Conservation (phyloP, 257 asterid species). For the Capsicum baccatum region DNA sequence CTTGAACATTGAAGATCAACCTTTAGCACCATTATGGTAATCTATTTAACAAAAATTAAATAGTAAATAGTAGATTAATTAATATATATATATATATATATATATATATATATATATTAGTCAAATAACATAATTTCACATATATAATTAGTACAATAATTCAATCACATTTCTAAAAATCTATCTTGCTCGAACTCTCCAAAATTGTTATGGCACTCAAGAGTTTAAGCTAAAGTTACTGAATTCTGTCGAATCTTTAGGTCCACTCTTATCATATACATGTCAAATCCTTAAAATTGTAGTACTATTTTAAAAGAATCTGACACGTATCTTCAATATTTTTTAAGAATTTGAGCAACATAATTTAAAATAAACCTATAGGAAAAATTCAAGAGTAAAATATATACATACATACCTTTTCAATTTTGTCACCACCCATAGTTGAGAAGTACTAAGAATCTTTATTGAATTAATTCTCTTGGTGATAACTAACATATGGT, state of each 20-base stretch:
- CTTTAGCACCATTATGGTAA: slow-evolving; percentile 64
- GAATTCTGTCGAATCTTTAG: not conserved
- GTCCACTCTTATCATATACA: too few relatives aligned
- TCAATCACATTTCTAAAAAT: not conserved
- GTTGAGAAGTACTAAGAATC: not conserved
- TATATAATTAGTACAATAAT: not conserved
- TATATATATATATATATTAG: not conserved
- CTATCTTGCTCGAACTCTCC: fast-evolving
- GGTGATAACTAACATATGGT: not conserved
- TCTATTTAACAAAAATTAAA: slow-evolving; percentile 41
- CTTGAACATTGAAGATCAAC: slow-evolving; percentile 83
- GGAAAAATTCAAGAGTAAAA: not conserved
- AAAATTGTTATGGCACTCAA: not conserved
- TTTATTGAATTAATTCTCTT: not conserved
- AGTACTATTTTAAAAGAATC: not conserved
- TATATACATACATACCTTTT: not conserved
- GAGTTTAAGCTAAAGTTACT: not conserved
- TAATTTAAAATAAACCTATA: not conserved
- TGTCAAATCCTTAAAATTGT: not conserved
- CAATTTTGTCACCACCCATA: slow-evolving; percentile 27
- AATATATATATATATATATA: too few relatives aligned
- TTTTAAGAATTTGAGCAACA: not conserved
- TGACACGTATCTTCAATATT: not conserved
- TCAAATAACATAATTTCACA: not conserved
- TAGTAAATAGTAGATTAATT: not conserved